Base-by-base conservation (phyloP, 148 eudicot species). In the Gaultheria prostrata region DNA sequence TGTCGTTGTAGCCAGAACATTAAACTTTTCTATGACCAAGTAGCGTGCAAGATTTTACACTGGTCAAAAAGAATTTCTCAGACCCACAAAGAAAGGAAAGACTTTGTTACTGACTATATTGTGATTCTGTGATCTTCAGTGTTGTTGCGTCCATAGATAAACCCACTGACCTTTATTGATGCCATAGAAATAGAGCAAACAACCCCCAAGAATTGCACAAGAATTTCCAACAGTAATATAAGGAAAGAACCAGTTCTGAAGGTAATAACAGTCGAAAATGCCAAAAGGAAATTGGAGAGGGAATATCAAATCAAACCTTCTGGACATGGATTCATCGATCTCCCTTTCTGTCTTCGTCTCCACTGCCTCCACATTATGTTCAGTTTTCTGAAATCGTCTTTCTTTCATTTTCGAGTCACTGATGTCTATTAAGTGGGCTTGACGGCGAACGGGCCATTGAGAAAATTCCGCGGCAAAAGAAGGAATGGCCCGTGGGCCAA, bases 31-130 rank as follows among this genome's bases (percentile, higher is more conserved):
- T 79, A 8, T 39, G 81, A 80, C 86, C 76, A 78, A 83, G 26
- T 85, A 67, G 84, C 20, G 76, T 84, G 81, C 90, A 84, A 53
- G 75, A 39, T 72, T 71, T 21, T 39, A n/a, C 28, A 33, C 6
- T 13, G 51, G 17, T 50, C 51, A 43, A 45, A n/a, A 54, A 20
- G 6, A 20, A 54, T 1, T 54, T 4, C 57, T 54, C 4, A 4
- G 57, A 54, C 57, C 57, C 17, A 54, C 7, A 54, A 54, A 54
- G 57, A 54, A 54, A 14, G 67, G 24, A 26, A 26, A 21, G 67
- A n/a, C 28, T 61, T 61, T n/a, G 12, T n/a, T 8, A n/a, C 67
- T n/a, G 67, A 61, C 67, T 61, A 61, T n/a, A 26, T 8, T 61
- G 70, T 63, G 71, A 65, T 24, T 65, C 71, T 65, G 13, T 28